Percentiles rank a stretch among this genome's conserved stretches.
Conservation (phyloP, 192 early-diverging fungal genomes). For the Coemansia sp. region DNA sequence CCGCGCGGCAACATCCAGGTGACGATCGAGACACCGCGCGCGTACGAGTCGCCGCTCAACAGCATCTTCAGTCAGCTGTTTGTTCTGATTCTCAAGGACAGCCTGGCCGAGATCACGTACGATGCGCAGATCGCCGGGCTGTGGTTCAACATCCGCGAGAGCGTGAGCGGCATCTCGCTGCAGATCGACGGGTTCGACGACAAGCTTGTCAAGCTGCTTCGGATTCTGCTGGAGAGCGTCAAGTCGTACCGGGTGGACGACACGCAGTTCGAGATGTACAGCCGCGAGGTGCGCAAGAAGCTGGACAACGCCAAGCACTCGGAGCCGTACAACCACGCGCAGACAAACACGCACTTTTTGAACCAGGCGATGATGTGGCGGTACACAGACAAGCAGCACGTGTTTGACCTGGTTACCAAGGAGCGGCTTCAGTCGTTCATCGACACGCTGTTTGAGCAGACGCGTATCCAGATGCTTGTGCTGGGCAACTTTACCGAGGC, state of each 20-base stretch:
- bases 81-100: slow-evolving; percentile 78
- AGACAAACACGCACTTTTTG: slow-evolving; percentile 71
- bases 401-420: slow-evolving; percentile 66
- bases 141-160: slow-evolving; percentile 70
- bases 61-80: slow-evolving; percentile 73
- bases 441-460: slow-evolving; percentile 66
- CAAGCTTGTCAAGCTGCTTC: slow-evolving; percentile 71
- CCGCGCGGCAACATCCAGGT: slow-evolving; percentile 85
- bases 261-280: slow-evolving; percentile 76
- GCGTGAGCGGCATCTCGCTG: slow-evolving; percentile 71
- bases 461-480: slow-evolving; percentile 78
- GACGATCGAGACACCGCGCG: slow-evolving; percentile 68
- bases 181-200: slow-evolving; percentile 84
- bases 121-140: slow-evolving; percentile 89
- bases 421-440: slow-evolving; percentile 77
- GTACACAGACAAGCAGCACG: slow-evolving; percentile 72
- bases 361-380: slow-evolving; percentile 82
- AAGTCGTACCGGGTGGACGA: slow-evolving; percentile 61
- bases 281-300: slow-evolving; percentile 70
- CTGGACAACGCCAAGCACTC: slow-evolving; percentile 79
- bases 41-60: slow-evolving; percentile 72
- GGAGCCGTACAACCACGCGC: slow-evolving; percentile 77
- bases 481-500: slow-evolving; percentile 80
- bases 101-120: slow-evolving; percentile 83
- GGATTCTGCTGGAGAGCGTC: slow-evolving; percentile 71